These are phyloP conservation scores for Citrus maxima DNA, from an alignment of 345 rosid genomes.

Conservation along the genomic window DNA sequence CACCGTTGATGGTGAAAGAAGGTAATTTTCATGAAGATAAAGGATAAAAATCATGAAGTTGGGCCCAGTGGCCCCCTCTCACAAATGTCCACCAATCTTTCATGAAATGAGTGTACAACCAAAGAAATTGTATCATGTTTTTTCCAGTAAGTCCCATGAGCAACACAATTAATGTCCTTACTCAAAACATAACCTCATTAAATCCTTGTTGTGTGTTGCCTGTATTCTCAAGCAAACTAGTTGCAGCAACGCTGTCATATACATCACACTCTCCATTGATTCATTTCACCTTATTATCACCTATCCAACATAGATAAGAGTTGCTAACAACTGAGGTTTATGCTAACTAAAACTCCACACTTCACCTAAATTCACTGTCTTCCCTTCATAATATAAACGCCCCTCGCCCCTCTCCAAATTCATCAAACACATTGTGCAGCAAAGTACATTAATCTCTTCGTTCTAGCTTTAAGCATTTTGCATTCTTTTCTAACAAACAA, in stretches of 20 bases:
- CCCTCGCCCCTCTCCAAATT: neutral
- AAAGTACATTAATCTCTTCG: neutral
- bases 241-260: slow-evolving; percentile 22
- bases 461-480: neutral
- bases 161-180: neutral
- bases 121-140: neutral
- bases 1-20: neutral
- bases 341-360: slow-evolving; percentile 10
- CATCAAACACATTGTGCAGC: neutral
- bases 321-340: slow-evolving; percentile 14
- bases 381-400: neutral
- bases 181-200: slow-evolving; percentile 22
- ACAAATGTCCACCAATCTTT: neutral
- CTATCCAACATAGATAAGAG: slow-evolving; percentile 8
- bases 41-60: neutral
- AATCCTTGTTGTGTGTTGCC: slow-evolving; percentile 26
- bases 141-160: neutral
- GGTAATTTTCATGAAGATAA: slow-evolving; percentile 2
- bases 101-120: neutral
- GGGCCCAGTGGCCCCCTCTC: neutral
- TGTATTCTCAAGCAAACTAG: slow-evolving; percentile 43
- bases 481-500: neutral
- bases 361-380: neutral
- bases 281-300: neutral
- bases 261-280: neutral